A percentile compares a stretch with the other conserved stretches of the same genome.
phyloP scores from a whole-genome alignment of 345 rosid genomes.

The Melaleuca alternifolia region DNA sequence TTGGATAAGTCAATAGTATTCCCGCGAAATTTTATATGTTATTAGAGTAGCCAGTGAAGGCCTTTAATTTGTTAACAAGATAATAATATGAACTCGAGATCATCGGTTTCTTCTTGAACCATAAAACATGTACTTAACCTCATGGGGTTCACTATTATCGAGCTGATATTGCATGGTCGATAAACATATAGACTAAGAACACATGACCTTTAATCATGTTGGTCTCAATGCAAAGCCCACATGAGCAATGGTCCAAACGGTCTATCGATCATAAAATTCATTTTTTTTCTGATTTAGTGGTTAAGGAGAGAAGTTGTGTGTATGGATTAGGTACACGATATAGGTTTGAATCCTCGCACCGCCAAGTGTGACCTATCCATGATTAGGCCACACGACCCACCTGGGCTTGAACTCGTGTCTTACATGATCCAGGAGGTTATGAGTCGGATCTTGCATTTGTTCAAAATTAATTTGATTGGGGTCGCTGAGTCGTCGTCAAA shows the following conservation, averaged over 20 bases:
- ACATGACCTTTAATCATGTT: background rate
- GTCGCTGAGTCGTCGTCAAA: background rate
- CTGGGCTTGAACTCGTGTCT: background rate
- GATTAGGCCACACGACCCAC: background rate
- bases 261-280: background rate
- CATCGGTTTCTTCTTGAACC: background rate
- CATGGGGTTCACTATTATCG: background rate
- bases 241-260: background rate
- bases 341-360: background rate
- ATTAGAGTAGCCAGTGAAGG: background rate
- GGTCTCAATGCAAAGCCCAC: background rate
- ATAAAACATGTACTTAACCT: background rate
- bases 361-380: background rate
- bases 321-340: background rate
- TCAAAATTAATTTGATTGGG: background rate
- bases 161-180: background rate
- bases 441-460: background rate
- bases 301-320: background rate
- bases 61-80: background rate
- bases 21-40: no score
- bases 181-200: background rate
- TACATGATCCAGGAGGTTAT: background rate
- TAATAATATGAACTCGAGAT: background rate
- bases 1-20: background rate
- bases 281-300: background rate